Evolutionary conservation across 805 yeast genomes (phyloP).

Genomic region (Blastobotrys americana): DNA sequence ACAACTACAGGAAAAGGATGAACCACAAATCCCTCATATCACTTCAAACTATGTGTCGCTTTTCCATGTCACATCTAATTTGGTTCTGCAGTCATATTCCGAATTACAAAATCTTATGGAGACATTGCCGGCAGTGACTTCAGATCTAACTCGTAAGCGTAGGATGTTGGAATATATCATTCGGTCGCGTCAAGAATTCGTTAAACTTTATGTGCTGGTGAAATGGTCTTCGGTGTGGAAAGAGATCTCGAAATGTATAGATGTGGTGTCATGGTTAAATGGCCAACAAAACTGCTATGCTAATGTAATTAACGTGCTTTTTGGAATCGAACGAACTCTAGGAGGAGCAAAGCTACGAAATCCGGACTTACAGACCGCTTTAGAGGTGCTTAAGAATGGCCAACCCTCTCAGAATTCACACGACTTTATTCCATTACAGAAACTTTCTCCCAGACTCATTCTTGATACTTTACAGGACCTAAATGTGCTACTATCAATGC

Average conservation of each 20-base stretch:
- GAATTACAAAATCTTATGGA: constrained; percentile 57
- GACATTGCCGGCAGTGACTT: constrained; percentile 47
- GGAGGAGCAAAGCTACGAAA: constrained; percentile 88
- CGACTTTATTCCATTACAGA: constrained; percentile 43
- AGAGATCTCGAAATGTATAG: constrained; percentile 70
- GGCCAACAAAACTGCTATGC: constrained; percentile 66
- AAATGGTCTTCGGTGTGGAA: constrained; percentile 80
- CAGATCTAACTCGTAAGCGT: constrained; percentile 59
- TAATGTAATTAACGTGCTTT: constrained; percentile 57
- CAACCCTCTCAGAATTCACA: constrained; percentile 67
- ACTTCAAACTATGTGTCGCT: constrained; percentile 63
- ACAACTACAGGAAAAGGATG: constrained; percentile 5
- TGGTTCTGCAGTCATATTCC: constrained; percentile 54
- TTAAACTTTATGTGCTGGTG: constrained; percentile 73
- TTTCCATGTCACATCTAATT: constrained; percentile 48
- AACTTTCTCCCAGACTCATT: constrained; percentile 49
- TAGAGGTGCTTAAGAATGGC: constrained; percentile 75
- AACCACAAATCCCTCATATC: constrained; percentile 54
- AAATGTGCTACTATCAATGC: constrained; percentile 63
- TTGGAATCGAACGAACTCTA: constrained; percentile 59
- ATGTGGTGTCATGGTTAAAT: constrained; percentile 79
- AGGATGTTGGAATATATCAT: constrained; percentile 63
- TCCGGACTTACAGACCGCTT: constrained; percentile 80
- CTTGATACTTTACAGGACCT: constrained; percentile 58
- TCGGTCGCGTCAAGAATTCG: constrained; percentile 69